Evolutionary conservation across 2,329 filamentous ascomycete genomes (phyloP), one percentile per base, ranked within the genome.

Genomic region (Phaeosphaeria sp.): DNA sequence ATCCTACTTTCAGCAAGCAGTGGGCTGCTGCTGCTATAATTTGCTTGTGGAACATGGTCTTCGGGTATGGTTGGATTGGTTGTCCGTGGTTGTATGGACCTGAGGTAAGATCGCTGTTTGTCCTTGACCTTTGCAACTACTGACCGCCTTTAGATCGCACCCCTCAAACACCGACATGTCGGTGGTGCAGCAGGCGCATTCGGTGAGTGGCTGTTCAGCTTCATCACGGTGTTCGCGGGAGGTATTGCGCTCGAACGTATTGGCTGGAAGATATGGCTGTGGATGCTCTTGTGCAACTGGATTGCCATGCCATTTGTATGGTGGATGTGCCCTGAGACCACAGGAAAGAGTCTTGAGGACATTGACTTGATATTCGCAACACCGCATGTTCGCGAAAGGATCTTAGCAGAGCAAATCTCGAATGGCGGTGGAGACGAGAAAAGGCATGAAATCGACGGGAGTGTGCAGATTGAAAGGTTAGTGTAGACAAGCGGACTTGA

Each of bases 211-310:
- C 64, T 74, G 23, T 70, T 69, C 36, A 72, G 68, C n/a, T 78
- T 71, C 52, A 64, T 77, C 47, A 76, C 72, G 27, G 74, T 77
- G 11, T 77, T 77, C 52, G 74, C 69, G 17, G 73, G 73, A 20
- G 71, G 71, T 2, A 77, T 73, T 53, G 74, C 66, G 1, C 62
- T 78, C 46, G 59, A 73, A 11, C 66, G 68, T 39, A 67, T 78
- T 23, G 76, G 76, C 2, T 74, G 70, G 57, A 73, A 72, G 56
- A 77, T 79, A 43, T 79, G 73, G 67, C 66, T 78, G 54, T 79
- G 76, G 77, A 52, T 52, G 36, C 20, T 41, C 18, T 25, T 52
- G 18, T 42, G 30, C 22, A 42, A 41, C 23, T 39, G 30, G 30
- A 25, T 41, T 30, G 50, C 50, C 3, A 41, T 52, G 30, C 50